Base-by-base conservation (phyloP, 1,284 basidiomycete species). In the Chalciporus sp. region DNA sequence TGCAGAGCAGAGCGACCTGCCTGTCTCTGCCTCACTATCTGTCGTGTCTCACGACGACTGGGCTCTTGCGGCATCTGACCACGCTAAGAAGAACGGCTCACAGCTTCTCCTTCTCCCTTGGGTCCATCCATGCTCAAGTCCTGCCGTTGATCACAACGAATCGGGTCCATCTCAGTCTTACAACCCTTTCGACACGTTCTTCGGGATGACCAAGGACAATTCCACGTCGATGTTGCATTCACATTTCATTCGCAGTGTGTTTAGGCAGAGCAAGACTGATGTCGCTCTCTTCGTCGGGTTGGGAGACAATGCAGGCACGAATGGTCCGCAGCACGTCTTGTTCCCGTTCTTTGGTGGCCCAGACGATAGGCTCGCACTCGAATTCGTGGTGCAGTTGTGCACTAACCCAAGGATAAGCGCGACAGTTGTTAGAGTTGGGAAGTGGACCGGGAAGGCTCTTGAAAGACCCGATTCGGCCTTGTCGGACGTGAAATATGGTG, bases 301-400 rank as follows among this genome's bases (percentile, higher is more conserved):
- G 29, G 83, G 80, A 7, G 75, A 74, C 23, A 69, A 71, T 26
- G 58, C 61, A 4, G 61, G 63, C 35, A 70, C 60, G 52, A 69
- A 64, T 41, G 73, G 67, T 55, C 56, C 61, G 29, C 84, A 88
- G 58, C 94, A 95, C 66, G 66, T 98, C 29, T 86, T 96, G 69
- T 71, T 96, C 31, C 90, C 92, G 0, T 98, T 98, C 82, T 92
- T 95, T 70, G 95, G 95, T 44, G 96, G 96, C 0, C 87, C 93
- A 0, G 96, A 99, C 68, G 95, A 98, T 69, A 84, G 96, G 1
- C 80, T 93, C 11, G 94, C 94, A 0, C 76, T 98, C 37, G 79
- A 86, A 40, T 84, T 97, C 60, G 86, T 93, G 10, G 82, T 90
- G 37, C 94, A 95, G 68, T 74, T 97, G 41, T 94, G 92, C 66